phyloP scores from a whole-genome alignment of 257 asterid species.

The Solanum ossicruentum region DNA sequence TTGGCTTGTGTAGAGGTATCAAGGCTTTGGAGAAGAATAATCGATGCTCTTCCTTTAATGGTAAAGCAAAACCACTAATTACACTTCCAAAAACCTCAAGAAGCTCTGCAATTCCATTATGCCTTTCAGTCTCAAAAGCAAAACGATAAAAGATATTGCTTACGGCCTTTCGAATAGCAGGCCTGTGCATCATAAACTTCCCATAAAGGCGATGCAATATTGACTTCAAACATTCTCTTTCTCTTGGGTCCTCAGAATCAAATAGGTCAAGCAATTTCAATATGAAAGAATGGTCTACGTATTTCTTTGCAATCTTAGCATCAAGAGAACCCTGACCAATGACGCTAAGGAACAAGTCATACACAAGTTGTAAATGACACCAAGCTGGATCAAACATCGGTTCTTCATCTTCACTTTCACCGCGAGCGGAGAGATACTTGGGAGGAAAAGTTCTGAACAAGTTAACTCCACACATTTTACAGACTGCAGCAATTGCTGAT shows the following conservation, averaged over 20 bases:
- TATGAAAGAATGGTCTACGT: constrained; percentile 22
- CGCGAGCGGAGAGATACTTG: constrained; percentile 14
- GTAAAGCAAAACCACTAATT: constrained; percentile 36
- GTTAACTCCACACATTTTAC: constrained; percentile 31
- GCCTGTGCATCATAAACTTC: constrained; percentile 38
- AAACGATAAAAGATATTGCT: constrained; percentile 28
- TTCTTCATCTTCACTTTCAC: constrained; percentile 34
- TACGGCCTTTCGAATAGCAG: constrained; percentile 30
- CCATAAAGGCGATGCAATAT: constrained; percentile 35
- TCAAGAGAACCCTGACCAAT: constrained; percentile 18
- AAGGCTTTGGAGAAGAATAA: constrained; percentile 20
- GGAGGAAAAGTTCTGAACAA: constrained; percentile 36
- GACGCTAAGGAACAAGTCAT: constrained; percentile 21
- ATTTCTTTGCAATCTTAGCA: constrained; percentile 30
- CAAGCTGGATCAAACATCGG: constrained; percentile 39
- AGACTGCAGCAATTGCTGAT: constrained; percentile 24
- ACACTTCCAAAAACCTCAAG: constrained; percentile 39
- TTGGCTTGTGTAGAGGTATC: constrained; percentile 38
- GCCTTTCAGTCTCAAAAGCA: constrained; percentile 31
- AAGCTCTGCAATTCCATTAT: constrained; percentile 29
- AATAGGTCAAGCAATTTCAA: constrained; percentile 23
- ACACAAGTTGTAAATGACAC: constrained; percentile 39
- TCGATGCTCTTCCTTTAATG: constrained; percentile 34
- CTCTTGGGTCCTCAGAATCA: constrained; percentile 38
- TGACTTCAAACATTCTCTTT: constrained; percentile 33